Conservation (phyloP, 2,329 filamentous ascomycete genomes). For the Ophiostoma novo-ulmi region DNA sequence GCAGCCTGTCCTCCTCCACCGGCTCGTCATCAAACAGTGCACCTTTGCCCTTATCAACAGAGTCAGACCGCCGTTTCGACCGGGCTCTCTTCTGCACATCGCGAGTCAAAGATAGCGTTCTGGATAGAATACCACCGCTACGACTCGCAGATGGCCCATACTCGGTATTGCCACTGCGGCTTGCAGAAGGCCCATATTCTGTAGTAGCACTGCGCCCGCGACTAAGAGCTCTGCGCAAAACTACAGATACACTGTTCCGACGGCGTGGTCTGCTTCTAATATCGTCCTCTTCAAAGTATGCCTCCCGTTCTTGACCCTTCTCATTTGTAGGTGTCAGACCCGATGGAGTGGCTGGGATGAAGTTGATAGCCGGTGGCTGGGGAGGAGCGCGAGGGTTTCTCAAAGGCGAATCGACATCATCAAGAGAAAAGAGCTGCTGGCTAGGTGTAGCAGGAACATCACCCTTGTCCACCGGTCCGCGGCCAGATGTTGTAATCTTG, state of each 20-base stretch:
- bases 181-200: constrained; percentile 37
- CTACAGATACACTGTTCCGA: constrained; percentile 45
- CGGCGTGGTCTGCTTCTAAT: constrained; percentile 34
- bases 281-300: constrained; percentile 46
- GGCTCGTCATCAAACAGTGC: constrained; percentile 41
- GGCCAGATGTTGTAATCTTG: constrained; percentile 29
- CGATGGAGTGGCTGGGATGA: constrained; percentile 60
- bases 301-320: constrained; percentile 48
- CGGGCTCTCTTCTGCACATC: constrained; percentile 8
- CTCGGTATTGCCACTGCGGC: constrained; percentile 33
- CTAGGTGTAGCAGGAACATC: constrained; percentile 47
- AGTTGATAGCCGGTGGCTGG: constrained; percentile 49
- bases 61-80: constrained; percentile 18
- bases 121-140: constrained; percentile 42
- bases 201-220: constrained; percentile 32
- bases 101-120: constrained; percentile 51
- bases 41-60: constrained; percentile 30
- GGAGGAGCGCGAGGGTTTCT: constrained; percentile 58
- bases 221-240: constrained; percentile 46
- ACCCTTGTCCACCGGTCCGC: constrained; percentile 27
- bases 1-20: constrained; percentile 50
- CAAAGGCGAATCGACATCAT: constrained; percentile 57
- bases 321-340: constrained; percentile 53
- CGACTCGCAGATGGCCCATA: constrained; percentile 40
- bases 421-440: constrained; percentile 44